Percentiles rank a stretch among this genome's conserved stretches.
These are phyloP conservation scores for Teunomyces lycoperdinae DNA, from an alignment of 805 yeast genomes.

Conservation along the genomic window DNA sequence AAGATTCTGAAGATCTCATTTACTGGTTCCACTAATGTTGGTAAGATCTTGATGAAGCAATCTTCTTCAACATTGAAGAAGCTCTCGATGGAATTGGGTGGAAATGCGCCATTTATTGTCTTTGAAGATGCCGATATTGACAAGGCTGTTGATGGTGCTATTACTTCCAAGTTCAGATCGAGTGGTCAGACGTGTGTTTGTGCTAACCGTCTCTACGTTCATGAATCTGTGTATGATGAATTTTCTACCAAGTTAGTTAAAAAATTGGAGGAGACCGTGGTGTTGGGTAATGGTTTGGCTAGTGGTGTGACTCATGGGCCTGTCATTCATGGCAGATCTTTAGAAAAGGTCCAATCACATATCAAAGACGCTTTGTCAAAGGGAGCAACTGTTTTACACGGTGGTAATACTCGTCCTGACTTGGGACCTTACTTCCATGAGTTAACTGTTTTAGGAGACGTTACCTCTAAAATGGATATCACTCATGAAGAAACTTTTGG, in stretches of 20 bases:
- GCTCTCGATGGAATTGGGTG: slow-evolving; percentile 72
- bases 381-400: slow-evolving; percentile 63
- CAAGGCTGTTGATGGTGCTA: slow-evolving; percentile 62
- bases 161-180: slow-evolving; percentile 68
- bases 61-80: slow-evolving; percentile 64
- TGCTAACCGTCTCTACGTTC: slow-evolving; percentile 70
- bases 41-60: slow-evolving; percentile 63
- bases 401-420: slow-evolving; percentile 55
- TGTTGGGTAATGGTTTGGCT: slow-evolving; percentile 62
- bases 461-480: slow-evolving; percentile 54
- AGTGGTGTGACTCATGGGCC: slow-evolving; percentile 72
- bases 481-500: slow-evolving; percentile 78
- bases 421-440: slow-evolving; percentile 65
- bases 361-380: slow-evolving; percentile 62
- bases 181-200: slow-evolving; percentile 83
- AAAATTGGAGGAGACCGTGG: slow-evolving; percentile 34
- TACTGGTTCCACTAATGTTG: slow-evolving; percentile 77
- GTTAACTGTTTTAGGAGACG: slow-evolving; percentile 65
- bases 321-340: slow-evolving; percentile 60
- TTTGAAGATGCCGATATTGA: slow-evolving; percentile 72
- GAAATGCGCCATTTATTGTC: slow-evolving; percentile 76
- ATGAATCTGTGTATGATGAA: slow-evolving; percentile 60
- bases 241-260: slow-evolving; percentile 50
- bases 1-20: slow-evolving; percentile 65
- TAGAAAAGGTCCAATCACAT: slow-evolving; percentile 59